Percentiles rank a stretch among this genome's conserved stretches.
Conservation (phyloP, 768 basidiomycete species). For the Rhodotorula paludigena region DNA sequence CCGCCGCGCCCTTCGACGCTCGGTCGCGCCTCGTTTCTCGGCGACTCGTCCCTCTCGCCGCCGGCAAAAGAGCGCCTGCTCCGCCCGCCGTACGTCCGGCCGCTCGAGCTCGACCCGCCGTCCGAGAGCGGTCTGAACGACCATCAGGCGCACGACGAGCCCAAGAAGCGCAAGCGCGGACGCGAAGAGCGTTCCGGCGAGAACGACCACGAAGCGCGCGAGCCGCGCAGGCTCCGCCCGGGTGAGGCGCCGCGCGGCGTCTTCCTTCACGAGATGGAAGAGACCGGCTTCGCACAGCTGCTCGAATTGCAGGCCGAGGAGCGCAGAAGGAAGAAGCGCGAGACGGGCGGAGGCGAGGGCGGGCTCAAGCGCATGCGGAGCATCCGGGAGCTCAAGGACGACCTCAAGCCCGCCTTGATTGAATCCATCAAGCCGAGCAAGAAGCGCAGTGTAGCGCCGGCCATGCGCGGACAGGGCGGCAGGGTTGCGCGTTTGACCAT, state of each 20-base stretch:
- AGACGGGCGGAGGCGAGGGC: too few species aligned
- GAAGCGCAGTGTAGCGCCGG: too few species aligned
- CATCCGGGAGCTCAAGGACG: background rate
- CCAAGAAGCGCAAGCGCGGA: background rate
- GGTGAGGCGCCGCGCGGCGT: background rate
- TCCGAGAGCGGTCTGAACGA: too few species aligned
- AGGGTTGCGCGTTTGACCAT: too few species aligned
- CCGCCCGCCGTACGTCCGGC: background rate
- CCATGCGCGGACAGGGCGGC: too few species aligned
- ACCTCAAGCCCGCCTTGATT: too few species aligned
- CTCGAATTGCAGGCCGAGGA: too few species aligned
- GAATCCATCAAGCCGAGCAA: too few species aligned
- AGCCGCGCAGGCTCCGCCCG: too few species aligned
- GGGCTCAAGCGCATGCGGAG: background rate
- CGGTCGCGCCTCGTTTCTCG: background rate
- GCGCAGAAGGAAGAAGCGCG: too few species aligned
- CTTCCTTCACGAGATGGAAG: background rate
- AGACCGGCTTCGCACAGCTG: conserved; percentile 17
- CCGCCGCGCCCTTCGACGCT: too few species aligned
- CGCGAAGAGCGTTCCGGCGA: background rate
- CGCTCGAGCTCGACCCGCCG: background rate
- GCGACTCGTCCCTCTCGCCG: background rate
- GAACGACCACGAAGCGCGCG: too few species aligned
- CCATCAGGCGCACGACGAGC: background rate
- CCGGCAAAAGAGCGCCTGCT: background rate